Base-by-base conservation (phyloP, 2,329 filamentous ascomycete genomes). In the Fusarium sp. region DNA sequence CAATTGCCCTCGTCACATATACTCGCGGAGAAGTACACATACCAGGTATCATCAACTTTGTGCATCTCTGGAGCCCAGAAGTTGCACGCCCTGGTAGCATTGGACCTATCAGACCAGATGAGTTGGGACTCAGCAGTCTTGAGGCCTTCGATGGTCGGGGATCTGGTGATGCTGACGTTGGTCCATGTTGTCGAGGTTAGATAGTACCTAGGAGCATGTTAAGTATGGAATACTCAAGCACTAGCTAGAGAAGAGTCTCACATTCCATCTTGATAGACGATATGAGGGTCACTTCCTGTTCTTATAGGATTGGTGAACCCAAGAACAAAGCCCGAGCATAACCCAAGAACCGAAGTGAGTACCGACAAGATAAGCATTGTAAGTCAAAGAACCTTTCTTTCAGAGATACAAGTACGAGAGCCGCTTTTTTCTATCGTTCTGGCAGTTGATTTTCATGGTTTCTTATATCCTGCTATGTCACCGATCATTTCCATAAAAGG, bases 61-160 rank as follows among this genome's bases (percentile, higher is more conserved):
- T 60, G 57, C 57, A 60, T 55, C 11, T 60, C 57, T 4, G 57
- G 57, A 10, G 57, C 47, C 57, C 57, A 60, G n/a, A 60, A 60
- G n/a, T 60, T 60, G 15, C 57, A 60, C 3, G 47, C 47, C 4
- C 57, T 54, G 17, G 47, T 60, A 7, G 34, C 34, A 55, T 55
- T 41, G n/a, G 57, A 60, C 6, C 47, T 58, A 5, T 58, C 55
- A 11, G 55, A 58, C 55, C 55, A 58, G 8, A 58, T 58, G 3
- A 58, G 39, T 0, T 47, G 47, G 8, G 57, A 55, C 28, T 60
- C 57, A 5, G 57, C 57, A 8, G 57, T 42, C 47, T 60, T 60
- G 11, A 60, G 47, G 22, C 57, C 57, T 24, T 55, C 57, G 28
- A 60, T 60, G 10, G 57, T 60, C 4, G 57, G n/a, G 10, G 57